Percentiles rank a stretch among this genome's conserved stretches.
Conservation (phyloP, 805 yeast genomes). For the Metschnikowia sp. region DNA sequence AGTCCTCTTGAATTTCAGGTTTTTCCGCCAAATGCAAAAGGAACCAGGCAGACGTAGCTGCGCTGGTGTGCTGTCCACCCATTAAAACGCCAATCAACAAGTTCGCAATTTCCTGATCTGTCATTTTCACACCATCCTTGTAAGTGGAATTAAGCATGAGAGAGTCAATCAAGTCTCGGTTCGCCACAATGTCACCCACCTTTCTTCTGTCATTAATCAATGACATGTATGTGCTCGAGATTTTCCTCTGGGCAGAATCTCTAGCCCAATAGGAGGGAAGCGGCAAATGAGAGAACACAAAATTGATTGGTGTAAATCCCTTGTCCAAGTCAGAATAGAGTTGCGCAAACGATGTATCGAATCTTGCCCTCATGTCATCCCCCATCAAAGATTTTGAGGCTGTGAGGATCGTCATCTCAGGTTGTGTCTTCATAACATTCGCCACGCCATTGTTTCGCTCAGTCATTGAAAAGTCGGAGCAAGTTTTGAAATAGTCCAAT, state of each 20-base stretch:
- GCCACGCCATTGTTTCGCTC: constrained; percentile 45
- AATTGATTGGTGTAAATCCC: constrained; percentile 94
- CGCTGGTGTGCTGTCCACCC: constrained; percentile 99
- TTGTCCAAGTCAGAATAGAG: constrained; percentile 89
- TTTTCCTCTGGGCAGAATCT: constrained; percentile 82
- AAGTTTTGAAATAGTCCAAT: constrained; percentile 54
- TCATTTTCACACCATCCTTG: constrained; percentile 91
- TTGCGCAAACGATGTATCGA: constrained; percentile 79
- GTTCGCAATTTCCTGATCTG: constrained; percentile 92
- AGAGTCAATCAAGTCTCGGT: constrained; percentile 86
- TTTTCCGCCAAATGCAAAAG: constrained; percentile 84
- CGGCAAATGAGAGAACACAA: constrained; percentile 93
- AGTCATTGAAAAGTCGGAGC: constrained; percentile 45
- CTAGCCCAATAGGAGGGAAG: constrained; percentile 79
- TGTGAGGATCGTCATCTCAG: constrained; percentile 94
- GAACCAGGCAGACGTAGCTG: constrained; percentile 94
- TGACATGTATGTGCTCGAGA: constrained; percentile 75
- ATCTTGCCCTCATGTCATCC: constrained; percentile 80
- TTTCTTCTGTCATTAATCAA: constrained; percentile 72
- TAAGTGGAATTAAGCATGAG: constrained; percentile 79
- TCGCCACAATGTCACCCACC: constrained; percentile 67
- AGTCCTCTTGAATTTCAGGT: constrained; percentile 80
- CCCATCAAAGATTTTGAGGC: constrained; percentile 92
- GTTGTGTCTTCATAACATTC: constrained; percentile 78
- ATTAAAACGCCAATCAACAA: constrained; percentile 90